A percentile compares a stretch with the other conserved stretches of the same genome.
Evolutionary conservation across 139 green algal genomes (phyloP).

Genomic region (Diplosphaera chodatii): DNA sequence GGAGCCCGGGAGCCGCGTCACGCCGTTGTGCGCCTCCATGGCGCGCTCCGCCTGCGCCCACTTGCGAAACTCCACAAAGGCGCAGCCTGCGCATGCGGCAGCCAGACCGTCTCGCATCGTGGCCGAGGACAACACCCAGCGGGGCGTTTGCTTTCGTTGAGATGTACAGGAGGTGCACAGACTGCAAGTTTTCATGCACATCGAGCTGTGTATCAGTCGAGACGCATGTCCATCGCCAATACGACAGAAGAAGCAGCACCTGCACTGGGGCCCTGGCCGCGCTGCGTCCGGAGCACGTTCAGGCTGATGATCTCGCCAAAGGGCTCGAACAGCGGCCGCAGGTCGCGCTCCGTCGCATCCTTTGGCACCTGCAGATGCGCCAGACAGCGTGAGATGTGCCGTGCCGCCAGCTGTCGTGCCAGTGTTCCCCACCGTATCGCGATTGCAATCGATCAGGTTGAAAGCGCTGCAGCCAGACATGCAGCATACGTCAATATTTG

Average conservation of each 20-base stretch:
- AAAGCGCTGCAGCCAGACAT: neutral
- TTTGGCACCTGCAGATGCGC: constrained; percentile 72
- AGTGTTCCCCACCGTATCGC: too few relatives aligned
- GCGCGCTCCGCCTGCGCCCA: constrained; percentile 70
- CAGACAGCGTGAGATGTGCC: too few relatives aligned
- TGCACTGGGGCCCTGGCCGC: constrained; percentile 35
- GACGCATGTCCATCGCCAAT: too few relatives aligned
- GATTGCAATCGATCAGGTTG: too few relatives aligned
- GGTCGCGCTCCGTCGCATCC: constrained; percentile 43
- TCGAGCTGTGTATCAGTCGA: too few relatives aligned
- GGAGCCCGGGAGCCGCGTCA: constrained; percentile 50
- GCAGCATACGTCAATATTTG: neutral
- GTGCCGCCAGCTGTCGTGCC: too few relatives aligned
- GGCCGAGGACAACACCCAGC: too few relatives aligned
- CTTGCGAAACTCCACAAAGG: constrained; percentile 70
- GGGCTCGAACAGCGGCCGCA: constrained; percentile 59
- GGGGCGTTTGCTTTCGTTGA: too few relatives aligned
- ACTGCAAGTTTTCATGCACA: too few relatives aligned
- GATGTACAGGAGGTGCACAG: constrained; percentile 14
- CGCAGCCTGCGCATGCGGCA: constrained; percentile 57
- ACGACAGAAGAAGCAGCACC: constrained; percentile 6
- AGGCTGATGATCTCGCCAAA: constrained; percentile 71
- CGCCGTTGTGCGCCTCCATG: constrained; percentile 64
- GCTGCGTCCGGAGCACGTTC: constrained; percentile 56
- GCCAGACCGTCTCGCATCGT: too few relatives aligned